A percentile compares a stretch with the other conserved stretches of the same genome.
Evolutionary conservation across 139 green algal species (phyloP).

Genomic region (Eudorina sp.): DNA sequence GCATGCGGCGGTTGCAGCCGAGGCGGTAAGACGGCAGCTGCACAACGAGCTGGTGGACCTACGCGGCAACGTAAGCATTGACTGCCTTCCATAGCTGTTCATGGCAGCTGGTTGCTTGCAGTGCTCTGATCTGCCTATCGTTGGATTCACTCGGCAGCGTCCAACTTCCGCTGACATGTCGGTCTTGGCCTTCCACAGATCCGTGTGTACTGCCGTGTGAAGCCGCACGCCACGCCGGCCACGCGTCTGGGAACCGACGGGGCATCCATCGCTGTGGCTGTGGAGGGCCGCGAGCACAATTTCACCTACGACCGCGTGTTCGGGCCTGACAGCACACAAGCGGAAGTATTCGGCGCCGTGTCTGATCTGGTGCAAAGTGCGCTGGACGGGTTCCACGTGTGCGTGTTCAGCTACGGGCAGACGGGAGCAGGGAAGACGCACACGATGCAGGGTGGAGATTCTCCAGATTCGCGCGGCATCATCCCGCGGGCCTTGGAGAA

Average conservation of each 20-base stretch:
- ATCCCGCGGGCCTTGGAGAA: constrained; percentile 90
- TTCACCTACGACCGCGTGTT: constrained; percentile 88
- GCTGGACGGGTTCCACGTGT: constrained; percentile 98
- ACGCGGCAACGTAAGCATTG: constrained; percentile 83
- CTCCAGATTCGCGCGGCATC: constrained; percentile 80
- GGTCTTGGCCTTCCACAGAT: no score
- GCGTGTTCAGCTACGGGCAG: constrained; percentile 98
- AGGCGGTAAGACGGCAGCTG: constrained; percentile 73
- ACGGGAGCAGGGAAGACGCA: constrained; percentile 97
- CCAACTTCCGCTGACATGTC: no score
- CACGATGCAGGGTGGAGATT: constrained; percentile 93
- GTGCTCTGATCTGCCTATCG: no score
- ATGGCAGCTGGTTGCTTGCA: no score
- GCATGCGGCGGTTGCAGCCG: constrained; percentile 69
- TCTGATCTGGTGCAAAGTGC: constrained; percentile 94
- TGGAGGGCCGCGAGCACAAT: constrained; percentile 79
- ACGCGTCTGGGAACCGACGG: constrained; percentile 71
- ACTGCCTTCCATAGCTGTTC: no score
- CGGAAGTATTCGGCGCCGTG: constrained; percentile 88
- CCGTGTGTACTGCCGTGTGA: constrained; percentile 90
- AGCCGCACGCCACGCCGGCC: constrained; percentile 62
- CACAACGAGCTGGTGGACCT: constrained; percentile 93
- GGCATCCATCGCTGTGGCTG: constrained; percentile 59
- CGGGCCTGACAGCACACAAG: constrained; percentile 66
- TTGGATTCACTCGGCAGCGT: no score